Conservation (phyloP, 768 basidiomycete genomes). For the Candolleomyces aberdarensis region DNA sequence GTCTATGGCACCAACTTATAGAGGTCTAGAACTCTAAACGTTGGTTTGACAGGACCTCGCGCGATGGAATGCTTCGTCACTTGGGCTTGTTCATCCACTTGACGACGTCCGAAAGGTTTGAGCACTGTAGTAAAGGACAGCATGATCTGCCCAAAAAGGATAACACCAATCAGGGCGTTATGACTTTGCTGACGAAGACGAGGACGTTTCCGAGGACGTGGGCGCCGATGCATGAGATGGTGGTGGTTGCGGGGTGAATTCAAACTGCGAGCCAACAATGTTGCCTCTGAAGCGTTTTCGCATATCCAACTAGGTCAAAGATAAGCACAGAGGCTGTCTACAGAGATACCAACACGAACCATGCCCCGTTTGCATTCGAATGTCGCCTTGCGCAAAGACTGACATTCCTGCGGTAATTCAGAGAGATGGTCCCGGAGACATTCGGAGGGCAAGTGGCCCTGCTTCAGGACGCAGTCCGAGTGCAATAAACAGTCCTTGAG, state of each 20-base stretch:
- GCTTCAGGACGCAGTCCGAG: constrained; percentile 84
- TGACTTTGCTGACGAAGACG: constrained; percentile 2
- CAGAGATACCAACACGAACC: constrained; percentile 43
- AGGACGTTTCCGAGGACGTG: constrained; percentile 1
- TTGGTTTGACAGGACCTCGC: too few relatives aligned
- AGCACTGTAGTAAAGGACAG: too few relatives aligned
- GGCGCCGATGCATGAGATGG: constrained; percentile 7
- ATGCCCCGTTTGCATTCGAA: constrained; percentile 91
- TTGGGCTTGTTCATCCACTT: too few relatives aligned
- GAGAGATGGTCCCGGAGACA: constrained; percentile 74
- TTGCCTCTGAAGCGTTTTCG: constrained; percentile 80
- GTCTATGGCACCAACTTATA: too few relatives aligned
- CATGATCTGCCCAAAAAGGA: too few relatives aligned
- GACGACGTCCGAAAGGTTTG: too few relatives aligned
- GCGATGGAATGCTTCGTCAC: too few relatives aligned
- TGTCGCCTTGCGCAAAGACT: constrained; percentile 72
- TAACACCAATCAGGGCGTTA: not conserved
- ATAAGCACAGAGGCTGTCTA: not conserved
- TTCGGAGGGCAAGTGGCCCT: constrained; percentile 77
- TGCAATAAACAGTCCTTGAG: constrained; percentile 82
- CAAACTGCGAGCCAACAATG: constrained; percentile 51
- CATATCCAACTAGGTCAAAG: constrained; percentile 68
- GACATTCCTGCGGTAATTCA: constrained; percentile 80
- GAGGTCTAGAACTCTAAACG: too few relatives aligned
- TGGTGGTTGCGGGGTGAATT: constrained; percentile 33